Base-by-base conservation (phyloP, 768 basidiomycete genomes). In the Fistulinella prunicolor region DNA sequence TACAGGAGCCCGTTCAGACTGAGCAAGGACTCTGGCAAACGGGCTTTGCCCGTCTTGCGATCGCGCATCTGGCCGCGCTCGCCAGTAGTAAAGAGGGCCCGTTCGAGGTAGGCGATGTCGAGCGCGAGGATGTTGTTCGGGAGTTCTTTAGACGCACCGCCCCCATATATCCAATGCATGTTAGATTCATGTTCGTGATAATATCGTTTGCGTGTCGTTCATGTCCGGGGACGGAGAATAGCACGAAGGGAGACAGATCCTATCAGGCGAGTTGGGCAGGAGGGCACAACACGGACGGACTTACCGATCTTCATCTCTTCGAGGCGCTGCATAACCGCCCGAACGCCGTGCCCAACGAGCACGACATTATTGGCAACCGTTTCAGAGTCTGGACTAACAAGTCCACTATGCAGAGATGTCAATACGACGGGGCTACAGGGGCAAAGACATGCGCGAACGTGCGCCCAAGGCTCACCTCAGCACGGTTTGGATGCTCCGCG, bases 261-360 rank as follows among this genome's bases (percentile, higher is more conserved):
- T n/a, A 39, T 37, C 9, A 34, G 16, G 16, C 46, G 21, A 39
- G 39, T 23, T 8, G 12, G 17, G 26, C 16, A 4, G 22, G 32
- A 35, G 30, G 3, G 13, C 4, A 17, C 35, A 28, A 3, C 20
- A 14, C 9, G 19, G 26, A 43, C 9, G 20, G 20, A 65, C 86
- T 59, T 60, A 90, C 89, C 85, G 60, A 90, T 86, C 67, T 81
- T 83, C 79, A 90, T 83, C 39, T 89, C 86, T 44, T 87, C 84
- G 30, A 91, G 70, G 16, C 81, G 75, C 34, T 77, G 71, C 13
- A 90, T 65, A 54, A 83, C 77, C 3, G 73, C 75, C 30, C 70
- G 67, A 34, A 80, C 62, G 17, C 75, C 75, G 57, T 89, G 86
- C 2, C 74, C 83, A 12, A 92, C 79, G 6, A 92, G 71, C 14